Base-by-base conservation (phyloP, 78 protist genomes). In the Mastigamoeba balamuthi region DNA sequence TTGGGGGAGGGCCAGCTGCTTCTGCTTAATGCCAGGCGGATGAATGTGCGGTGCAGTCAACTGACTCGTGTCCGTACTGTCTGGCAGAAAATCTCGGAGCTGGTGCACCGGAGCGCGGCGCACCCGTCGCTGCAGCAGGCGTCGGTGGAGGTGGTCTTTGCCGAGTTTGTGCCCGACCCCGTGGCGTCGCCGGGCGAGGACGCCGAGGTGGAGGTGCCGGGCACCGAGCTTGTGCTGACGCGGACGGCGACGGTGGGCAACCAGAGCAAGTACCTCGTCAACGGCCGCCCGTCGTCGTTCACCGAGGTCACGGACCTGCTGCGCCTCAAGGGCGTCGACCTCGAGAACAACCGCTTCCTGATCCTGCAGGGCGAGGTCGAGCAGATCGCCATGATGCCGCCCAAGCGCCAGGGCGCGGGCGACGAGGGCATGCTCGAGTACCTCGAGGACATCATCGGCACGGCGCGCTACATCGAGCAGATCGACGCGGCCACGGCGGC, bases 291-390 rank as follows among this genome's bases (percentile, higher is more conserved):
- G 4, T 23, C 68, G 44, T 66, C 66, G 28, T 65, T 6, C 52
- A 78, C 23, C 9, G 95, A 91, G 30, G 90, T 95, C 17, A 79
- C 78, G 23, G 35, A 30, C 25, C 64, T 93, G 29, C 89, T 97
- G 33, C 52, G 65, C 37, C 23, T 33, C 39, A 66, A 75, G 25
- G 98, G 98, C 66, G 82, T 98, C 28, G 99, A 98, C 68, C 81
- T 98, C 35, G 96, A 92, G 72, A 83, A 98, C 92, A 97, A 98
- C 87, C 86, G 99, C 38, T 98, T 97, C 85, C 82, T 97, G 30
- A 97, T 98, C 69, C 87, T 98, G 27, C 99, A 94, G 90, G 98
- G 99, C 27, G 99, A 98, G 78, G 99, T 98, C 17, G 99, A 98
- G 82, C 88, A 76, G 78, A 98, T 98, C 10, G 82, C 99, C 17